Conservation (phyloP, 495 filamentous ascomycete species). For the Hypoxylon fragiforme region DNA sequence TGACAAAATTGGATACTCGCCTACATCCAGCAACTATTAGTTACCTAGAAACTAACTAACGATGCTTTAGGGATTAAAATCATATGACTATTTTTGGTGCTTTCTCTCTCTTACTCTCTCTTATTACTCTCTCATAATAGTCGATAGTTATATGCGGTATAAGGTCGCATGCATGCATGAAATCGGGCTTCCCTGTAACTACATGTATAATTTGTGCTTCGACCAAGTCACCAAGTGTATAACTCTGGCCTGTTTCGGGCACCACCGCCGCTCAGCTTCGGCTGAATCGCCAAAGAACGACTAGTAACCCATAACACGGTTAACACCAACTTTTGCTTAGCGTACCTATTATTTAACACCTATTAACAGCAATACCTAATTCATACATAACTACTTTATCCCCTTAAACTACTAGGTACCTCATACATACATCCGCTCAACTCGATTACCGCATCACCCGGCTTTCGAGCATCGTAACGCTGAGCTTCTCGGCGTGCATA, state of each 20-base stretch:
- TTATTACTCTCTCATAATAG: too few species aligned
- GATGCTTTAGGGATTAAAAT: too few species aligned
- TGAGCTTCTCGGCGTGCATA: slow-evolving; percentile 13
- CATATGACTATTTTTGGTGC: too few species aligned
- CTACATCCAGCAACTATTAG: slow-evolving; percentile 17
- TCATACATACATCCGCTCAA: background rate
- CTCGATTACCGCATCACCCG: slow-evolving; percentile 20
- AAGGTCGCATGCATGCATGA: slow-evolving; percentile 19
- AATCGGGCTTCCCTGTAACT: slow-evolving; percentile 8
- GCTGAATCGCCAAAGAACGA: slow-evolving; percentile 28
- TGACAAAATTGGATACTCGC: slow-evolving; percentile 25
- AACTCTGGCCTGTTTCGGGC: slow-evolving; percentile 11
- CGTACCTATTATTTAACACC: too few species aligned
- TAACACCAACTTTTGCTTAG: slow-evolving; percentile 16
- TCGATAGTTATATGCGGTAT: background rate
- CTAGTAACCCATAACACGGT: too few species aligned
- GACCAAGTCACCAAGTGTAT: too few species aligned
- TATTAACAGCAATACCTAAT: too few species aligned
- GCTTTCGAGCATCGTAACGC: slow-evolving; percentile 11
- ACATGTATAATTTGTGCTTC: slow-evolving; percentile 14
- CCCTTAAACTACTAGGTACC: slow-evolving; percentile 3
- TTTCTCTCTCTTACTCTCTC: too few species aligned
- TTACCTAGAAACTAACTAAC: too few species aligned
- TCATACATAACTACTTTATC: too few species aligned
- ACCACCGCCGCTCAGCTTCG: slow-evolving; percentile 12